Base-by-base conservation (phyloP, 495 filamentous ascomycete genomes). In the Aspergillus heteromorphus region DNA sequence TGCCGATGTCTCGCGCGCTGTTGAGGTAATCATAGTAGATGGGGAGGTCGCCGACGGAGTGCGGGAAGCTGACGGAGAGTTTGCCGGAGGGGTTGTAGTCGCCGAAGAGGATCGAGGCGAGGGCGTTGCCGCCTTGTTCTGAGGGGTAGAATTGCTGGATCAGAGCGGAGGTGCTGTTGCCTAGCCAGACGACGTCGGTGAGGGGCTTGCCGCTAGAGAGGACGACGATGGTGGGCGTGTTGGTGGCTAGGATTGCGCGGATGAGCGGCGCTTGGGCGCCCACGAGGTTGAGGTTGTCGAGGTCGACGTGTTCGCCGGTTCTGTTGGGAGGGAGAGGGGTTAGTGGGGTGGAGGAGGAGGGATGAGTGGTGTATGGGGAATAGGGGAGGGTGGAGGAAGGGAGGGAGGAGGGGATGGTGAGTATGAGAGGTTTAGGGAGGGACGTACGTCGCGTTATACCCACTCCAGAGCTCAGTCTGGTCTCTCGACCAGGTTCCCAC, bases 401-500 rank as follows among this genome's bases (percentile, higher is more conserved):
- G 27, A 19, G n/a, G 30, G 29, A 30, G 45, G 34, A 3, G 23
- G 29, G 19, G n/a, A n/a, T n/a, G n/a, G n/a, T n/a, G n/a, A n/a
- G n/a, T n/a, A n/a, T n/a, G n/a, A n/a, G n/a, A 8, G 27, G 18
- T 48, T 30, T 31, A 31, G 14, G 41, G 18, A 38, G 8, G 36
- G 40, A 66, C 61, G 57, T 55, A 77, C 66, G 80, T 82, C 42
- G 86, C 85, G 56, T 89, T 88, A 9, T 87, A 60, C 4, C 84
- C 83, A 47, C 70, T 59, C 86, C 85, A 88, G 3, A 88, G 75
- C 58, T 88, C 77, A 23, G 70, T 63, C 61, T 88, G 85, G 55
- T 88, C 86, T 30, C 85, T 77, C n/a, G 79, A 83, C 86, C 84
- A 88, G 25, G 86, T 90, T 40, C 86, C 86, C 0, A 88, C 85